Base-by-base conservation (phyloP, 2,329 filamentous ascomycete genomes). In the Aureobasidium musti region DNA sequence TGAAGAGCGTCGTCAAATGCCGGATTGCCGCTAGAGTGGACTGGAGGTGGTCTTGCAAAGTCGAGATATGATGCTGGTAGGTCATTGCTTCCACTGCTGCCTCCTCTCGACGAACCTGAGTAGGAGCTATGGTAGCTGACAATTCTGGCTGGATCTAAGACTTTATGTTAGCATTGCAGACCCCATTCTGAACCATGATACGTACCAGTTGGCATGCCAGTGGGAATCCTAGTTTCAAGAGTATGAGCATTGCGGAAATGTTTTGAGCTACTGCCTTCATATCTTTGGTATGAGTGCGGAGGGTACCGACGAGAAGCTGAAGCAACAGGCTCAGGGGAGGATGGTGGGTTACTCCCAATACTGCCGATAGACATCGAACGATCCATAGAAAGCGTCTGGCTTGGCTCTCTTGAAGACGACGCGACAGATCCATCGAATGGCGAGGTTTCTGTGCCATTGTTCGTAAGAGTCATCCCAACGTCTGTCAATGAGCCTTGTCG, bases 1-100 rank as follows among this genome's bases (percentile, higher is more conserved):
- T 81, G 76, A 65, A 82, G 78, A 30, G 82, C 61, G 26, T 64
- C 72, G 50, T 76, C 72, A 13, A 77, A 68, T 54, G 76, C 74
- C 2, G 67, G 67, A 28, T 23, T 74, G 72, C 35, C 69, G 68
- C 30, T 72, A 63, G 37, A 69, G 68, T 53, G 74, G 72, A 14
- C 71, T 68, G 43, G 72, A 67, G 17, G 73, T 70, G 43, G 73
- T 72, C 17, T 56, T 64, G 50, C 30, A 23, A 41, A n/a, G 30
- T 47, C 37, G 2, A 28, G 33, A 52, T 52, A 45, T 41, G 57
- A 47, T 26, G 43, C 41, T 37, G 59, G 35, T 19, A 66, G 39
- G 8, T 72, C 73, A 23, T 69, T 72, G 30, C 67, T 68, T 41
- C 69, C 71, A 43, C 65, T 69, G 35, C 60, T 69, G 17, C 68